phyloP scores from a whole-genome alignment of 129 eudicot species.

The Scalesia atractyloides region DNA sequence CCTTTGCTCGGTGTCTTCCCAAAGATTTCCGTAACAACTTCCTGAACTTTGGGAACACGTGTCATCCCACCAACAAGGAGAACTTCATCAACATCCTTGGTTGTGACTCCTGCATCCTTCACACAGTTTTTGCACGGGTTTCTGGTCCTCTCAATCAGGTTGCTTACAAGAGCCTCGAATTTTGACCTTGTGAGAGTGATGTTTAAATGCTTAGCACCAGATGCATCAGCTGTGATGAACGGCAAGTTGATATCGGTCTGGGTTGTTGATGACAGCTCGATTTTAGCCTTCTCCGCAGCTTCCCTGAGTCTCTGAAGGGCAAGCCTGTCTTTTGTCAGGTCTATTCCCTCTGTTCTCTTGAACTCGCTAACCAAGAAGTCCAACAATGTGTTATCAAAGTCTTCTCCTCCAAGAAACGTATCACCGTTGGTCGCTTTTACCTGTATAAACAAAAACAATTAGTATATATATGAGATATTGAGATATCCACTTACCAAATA shows the following conservation, averaged over 20 bases:
- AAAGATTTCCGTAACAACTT: slow-evolving; percentile 46
- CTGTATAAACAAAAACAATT: slow-evolving; percentile 30
- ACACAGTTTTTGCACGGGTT: slow-evolving; percentile 52
- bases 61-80: slow-evolving; percentile 64
- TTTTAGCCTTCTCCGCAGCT: slow-evolving; percentile 64
- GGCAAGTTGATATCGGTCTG: slow-evolving; percentile 58
- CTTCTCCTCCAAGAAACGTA: slow-evolving; percentile 58
- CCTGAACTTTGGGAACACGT: slow-evolving; percentile 62
- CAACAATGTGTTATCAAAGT: slow-evolving; percentile 51
- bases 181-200: slow-evolving; percentile 55
- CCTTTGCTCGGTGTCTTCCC: slow-evolving; percentile 59
- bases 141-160: slow-evolving; percentile 46
- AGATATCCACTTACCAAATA: not conserved
- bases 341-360: slow-evolving; percentile 52
- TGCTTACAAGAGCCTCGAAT: slow-evolving; percentile 47
- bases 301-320: slow-evolving; percentile 59
- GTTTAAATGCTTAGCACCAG: slow-evolving; percentile 57
- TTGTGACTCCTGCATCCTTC: slow-evolving; percentile 56
- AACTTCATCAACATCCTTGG: slow-evolving; percentile 57
- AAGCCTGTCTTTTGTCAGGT: slow-evolving; percentile 55
- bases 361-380: slow-evolving; percentile 48
- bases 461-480: not conserved
- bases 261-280: slow-evolving; percentile 51
- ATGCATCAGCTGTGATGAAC: slow-evolving; percentile 58
- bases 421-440: slow-evolving; percentile 98